Percentiles rank a stretch among this genome's conserved stretches.
Conservation (phyloP, 805 yeast genomes). For the Blastobotrys attinorum region DNA sequence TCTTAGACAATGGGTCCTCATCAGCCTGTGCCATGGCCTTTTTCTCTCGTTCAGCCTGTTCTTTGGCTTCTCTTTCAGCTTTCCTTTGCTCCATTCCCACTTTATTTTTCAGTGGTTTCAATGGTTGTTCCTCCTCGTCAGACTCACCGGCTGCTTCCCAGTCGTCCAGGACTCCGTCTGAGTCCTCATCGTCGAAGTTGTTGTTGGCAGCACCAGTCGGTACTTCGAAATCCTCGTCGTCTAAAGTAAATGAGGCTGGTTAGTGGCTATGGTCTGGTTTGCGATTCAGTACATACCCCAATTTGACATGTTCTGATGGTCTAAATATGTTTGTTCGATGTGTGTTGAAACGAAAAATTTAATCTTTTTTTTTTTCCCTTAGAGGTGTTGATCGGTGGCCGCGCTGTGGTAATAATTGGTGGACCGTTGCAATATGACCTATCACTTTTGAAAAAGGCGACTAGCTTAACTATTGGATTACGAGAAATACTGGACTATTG, state of each 20-base stretch:
- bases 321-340: no score
- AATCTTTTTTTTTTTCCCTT: no score
- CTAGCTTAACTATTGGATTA: no score
- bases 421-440: no score
- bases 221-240: conserved; percentile 85
- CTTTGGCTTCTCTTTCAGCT: conserved; percentile 34
- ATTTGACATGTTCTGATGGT: no score
- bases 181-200: conserved; percentile 55
- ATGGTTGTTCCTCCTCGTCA: conserved; percentile 46
- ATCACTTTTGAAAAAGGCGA: no score
- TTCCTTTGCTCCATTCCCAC: conserved; percentile 34
- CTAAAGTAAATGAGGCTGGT: no score
- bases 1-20: conserved; percentile 67
- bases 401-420: no score
- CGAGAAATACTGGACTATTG: no score
- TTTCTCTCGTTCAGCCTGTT: conserved; percentile 41
- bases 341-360: no score
- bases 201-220: conserved; percentile 59
- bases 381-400: no score
- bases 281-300: conserved; percentile 19
- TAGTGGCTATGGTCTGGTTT: no score
- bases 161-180: conserved; percentile 76
- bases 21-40: conserved; percentile 36
- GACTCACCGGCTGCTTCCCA: conserved; percentile 75
- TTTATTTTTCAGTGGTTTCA: conserved; percentile 37